These are phyloP conservation scores for Teratosphaeria destructans DNA, from an alignment of 2,329 filamentous ascomycete species.

Conservation along the genomic window DNA sequence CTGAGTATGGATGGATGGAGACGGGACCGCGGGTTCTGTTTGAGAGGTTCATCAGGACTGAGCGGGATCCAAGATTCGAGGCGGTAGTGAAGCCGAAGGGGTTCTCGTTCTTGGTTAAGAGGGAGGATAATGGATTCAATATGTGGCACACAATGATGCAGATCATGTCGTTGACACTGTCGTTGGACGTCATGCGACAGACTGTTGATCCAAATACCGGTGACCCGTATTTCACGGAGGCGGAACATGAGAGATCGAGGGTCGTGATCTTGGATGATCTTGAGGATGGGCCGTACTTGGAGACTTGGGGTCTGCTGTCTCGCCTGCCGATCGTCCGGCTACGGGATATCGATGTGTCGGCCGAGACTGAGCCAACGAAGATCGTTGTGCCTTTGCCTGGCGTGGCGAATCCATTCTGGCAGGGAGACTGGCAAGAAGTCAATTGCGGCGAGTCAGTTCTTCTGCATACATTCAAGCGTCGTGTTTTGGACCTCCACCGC, in stretches of 20 bases:
- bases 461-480: background rate
- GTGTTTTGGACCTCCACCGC: slow-evolving; percentile 4
- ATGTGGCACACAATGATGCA: slow-evolving; percentile 6
- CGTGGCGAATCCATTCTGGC: slow-evolving; percentile 5
- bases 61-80: background rate
- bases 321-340: slow-evolving; percentile 2
- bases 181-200: slow-evolving; percentile 3
- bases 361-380: background rate
- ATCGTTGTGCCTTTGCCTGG: slow-evolving; percentile 5
- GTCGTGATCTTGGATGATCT: slow-evolving; percentile 3
- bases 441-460: slow-evolving; percentile 4
- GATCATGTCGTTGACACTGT: slow-evolving; percentile 6
- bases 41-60: background rate
- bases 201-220: slow-evolving; percentile 3
- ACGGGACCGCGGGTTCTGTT: slow-evolving; percentile 3
- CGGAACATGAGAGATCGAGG: background rate
- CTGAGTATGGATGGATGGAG: slow-evolving; percentile 3
- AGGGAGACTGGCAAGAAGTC: slow-evolving; percentile 2
- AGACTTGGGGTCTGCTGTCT: slow-evolving; percentile 2
- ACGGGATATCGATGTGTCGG: background rate
- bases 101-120: slow-evolving; percentile 1
- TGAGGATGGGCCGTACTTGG: slow-evolving; percentile 3
- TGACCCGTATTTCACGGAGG: slow-evolving; percentile 2
- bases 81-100: background rate
- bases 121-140: slow-evolving; percentile 3